Percentiles rank a stretch among this genome's conserved stretches.
These are phyloP conservation scores for Pneumocystis canis DNA, from an alignment of 1,139 yeast species.

Conservation along the genomic window DNA sequence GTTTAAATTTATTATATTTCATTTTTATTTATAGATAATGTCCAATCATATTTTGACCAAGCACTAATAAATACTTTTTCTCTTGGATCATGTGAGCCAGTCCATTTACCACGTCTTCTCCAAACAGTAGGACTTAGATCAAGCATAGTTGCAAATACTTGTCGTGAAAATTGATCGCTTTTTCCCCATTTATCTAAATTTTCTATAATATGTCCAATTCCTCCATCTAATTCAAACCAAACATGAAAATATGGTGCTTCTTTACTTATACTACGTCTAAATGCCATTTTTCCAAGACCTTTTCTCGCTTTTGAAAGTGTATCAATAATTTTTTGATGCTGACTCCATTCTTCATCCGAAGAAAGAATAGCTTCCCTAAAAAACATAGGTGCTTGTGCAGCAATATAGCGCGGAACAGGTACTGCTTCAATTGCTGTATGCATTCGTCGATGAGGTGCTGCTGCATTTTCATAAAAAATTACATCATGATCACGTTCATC, in stretches of 20 bases:
- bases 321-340: constrained; percentile 27
- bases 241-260: constrained; percentile 39
- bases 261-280: constrained; percentile 30
- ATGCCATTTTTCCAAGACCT: constrained; percentile 23
- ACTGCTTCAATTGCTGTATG: constrained; percentile 34
- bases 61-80: constrained; percentile 17
- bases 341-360: constrained; percentile 30
- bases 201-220: constrained; percentile 38
- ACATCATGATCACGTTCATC: constrained; percentile 26
- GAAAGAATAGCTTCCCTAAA: constrained; percentile 31
- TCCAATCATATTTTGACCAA: constrained; percentile 26
- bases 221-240: constrained; percentile 35
- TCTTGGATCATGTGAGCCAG: constrained; percentile 17
- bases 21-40: constrained; percentile 15
- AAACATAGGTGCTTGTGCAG: constrained; percentile 27
- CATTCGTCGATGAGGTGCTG: constrained; percentile 19
- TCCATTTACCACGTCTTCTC: constrained; percentile 25
- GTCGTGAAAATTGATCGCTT: constrained; percentile 33
- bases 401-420: constrained; percentile 28
- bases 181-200: constrained; percentile 31
- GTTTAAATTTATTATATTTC: too few species aligned
- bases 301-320: constrained; percentile 19
- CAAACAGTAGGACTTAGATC: constrained; percentile 26
- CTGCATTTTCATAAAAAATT: constrained; percentile 34
- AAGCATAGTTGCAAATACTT: constrained; percentile 33